These are phyloP conservation scores for Corchorus olitorius DNA, from an alignment of 345 rosid genomes.

Conservation along the genomic window DNA sequence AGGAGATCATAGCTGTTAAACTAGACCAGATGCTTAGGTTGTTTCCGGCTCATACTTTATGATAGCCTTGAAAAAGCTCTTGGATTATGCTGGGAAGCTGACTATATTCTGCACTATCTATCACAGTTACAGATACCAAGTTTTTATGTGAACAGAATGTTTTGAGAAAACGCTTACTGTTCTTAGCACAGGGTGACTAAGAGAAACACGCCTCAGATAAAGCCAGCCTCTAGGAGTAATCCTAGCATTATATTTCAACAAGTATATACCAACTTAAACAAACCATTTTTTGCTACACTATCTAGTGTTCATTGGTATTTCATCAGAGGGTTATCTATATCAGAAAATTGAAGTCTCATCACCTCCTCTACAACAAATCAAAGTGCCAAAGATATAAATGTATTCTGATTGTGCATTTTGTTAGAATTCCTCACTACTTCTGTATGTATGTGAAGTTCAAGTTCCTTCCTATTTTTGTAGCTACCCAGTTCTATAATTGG, in stretches of 20 bases:
- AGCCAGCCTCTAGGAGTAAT: slow-evolving; percentile 1
- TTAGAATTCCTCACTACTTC: neutral
- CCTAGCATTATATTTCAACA: neutral
- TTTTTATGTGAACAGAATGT: neutral
- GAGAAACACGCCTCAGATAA: neutral
- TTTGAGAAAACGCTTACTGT: neutral
- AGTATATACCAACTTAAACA: neutral
- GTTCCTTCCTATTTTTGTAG: no score
- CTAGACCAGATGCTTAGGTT: neutral
- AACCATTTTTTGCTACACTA: neutral
- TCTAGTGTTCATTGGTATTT: neutral
- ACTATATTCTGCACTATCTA: neutral
- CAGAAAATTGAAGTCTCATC: neutral
- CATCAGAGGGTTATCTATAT: neutral
- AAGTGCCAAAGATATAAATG: neutral
- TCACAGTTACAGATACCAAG: neutral
- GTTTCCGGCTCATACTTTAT: neutral
- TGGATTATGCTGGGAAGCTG: neutral
- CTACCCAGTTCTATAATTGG: neutral
- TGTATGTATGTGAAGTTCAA: no score
- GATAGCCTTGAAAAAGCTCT: neutral
- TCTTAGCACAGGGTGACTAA: neutral
- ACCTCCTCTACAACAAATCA: neutral
- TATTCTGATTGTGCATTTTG: neutral
- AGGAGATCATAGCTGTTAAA: neutral